Percentiles rank a stretch among this genome's conserved stretches.
phyloP scores from a whole-genome alignment of 176 grass and related monocot species.

The Triticum monococcum region DNA sequence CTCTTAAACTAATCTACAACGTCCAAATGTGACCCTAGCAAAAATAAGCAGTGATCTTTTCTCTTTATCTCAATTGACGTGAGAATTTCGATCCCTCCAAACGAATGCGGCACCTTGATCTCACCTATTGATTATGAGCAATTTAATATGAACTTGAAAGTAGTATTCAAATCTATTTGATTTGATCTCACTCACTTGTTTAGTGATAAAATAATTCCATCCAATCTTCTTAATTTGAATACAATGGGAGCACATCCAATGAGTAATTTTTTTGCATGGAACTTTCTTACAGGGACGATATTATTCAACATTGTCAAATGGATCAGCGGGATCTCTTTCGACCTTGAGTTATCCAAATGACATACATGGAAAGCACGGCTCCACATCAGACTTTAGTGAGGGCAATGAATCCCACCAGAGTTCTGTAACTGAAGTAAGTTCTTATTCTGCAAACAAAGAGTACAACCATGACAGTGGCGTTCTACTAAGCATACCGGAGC shows the following conservation, averaged over 20 bases:
- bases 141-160: constrained; percentile 14
- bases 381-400: constrained; percentile 40
- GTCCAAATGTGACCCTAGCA: not conserved
- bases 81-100: not conserved
- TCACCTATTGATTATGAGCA: not conserved
- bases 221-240: not conserved
- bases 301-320: constrained; percentile 60
- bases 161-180: constrained; percentile 6
- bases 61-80: not conserved
- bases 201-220: not conserved
- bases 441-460: constrained; percentile 47
- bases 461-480: constrained; percentile 9
- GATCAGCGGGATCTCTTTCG: constrained; percentile 47
- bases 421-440: constrained; percentile 78
- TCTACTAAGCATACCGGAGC: constrained; percentile 35
- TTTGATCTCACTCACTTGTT: not conserved
- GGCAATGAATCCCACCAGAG: constrained; percentile 59
- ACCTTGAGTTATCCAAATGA: constrained; percentile 35
- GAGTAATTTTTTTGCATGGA: constrained; percentile 17
- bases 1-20: not conserved
- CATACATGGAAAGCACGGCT: constrained; percentile 26
- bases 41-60: not conserved
- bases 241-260: not conserved
- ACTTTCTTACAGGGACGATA: constrained; percentile 72
- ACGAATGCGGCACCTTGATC: not conserved